phyloP scores from a whole-genome alignment of 129 eudicot species.

The Cynara cardunculus region DNA sequence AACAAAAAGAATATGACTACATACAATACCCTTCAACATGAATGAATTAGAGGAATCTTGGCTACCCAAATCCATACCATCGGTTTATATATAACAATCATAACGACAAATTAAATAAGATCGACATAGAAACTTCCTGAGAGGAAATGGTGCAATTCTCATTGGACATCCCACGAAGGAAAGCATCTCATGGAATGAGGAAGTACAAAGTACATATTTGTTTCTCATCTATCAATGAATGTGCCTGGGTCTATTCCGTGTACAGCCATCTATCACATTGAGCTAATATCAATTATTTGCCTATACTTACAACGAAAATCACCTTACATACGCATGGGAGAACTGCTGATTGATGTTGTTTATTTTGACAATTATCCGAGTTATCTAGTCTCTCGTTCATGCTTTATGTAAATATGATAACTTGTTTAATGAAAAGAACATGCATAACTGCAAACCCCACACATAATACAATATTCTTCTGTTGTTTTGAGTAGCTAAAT shows the following conservation, averaged over 20 bases:
- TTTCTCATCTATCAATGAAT: not conserved
- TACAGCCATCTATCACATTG: not conserved
- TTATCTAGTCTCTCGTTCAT: not conserved
- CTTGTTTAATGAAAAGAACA: not conserved
- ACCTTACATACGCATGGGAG: not conserved
- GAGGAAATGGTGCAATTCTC: not conserved
- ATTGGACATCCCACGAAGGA: not conserved
- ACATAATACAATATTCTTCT: not conserved
- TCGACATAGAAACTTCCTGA: not conserved
- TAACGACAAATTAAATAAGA: too few species aligned
- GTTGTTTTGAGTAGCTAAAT: not conserved
- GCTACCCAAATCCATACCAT: not conserved
- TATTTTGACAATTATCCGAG: not conserved
- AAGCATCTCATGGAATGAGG: not conserved
- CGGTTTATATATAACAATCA: too few species aligned
- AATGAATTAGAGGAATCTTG: not conserved
- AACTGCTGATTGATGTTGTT: not conserved
- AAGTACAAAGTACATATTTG: not conserved
- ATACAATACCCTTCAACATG: not conserved
- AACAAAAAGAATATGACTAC: not conserved
- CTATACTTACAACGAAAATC: not conserved
- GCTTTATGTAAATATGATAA: not conserved
- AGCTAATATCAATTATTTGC: not conserved
- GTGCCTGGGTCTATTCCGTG: not conserved
- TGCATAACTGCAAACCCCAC: not conserved